A percentile compares a stretch with the other conserved stretches of the same genome.
These are phyloP conservation scores for Entophlyctis luteolus DNA, from an alignment of 192 early-diverging fungal species.

Conservation along the genomic window DNA sequence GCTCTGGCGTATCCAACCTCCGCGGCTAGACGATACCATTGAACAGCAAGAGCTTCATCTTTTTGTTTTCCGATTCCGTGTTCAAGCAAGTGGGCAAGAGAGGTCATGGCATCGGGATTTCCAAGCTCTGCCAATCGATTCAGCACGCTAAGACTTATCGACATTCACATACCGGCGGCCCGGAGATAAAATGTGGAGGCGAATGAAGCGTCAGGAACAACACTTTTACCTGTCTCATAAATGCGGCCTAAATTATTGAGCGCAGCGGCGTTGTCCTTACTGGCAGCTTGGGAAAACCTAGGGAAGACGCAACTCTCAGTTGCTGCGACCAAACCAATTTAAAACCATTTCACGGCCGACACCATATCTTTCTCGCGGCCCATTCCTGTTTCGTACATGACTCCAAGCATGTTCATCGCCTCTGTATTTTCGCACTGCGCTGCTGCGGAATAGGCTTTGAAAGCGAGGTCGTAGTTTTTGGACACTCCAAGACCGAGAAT, in stretches of 20 bases:
- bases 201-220: slow-evolving; percentile 19
- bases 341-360: slow-evolving; percentile 38
- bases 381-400: slow-evolving; percentile 52
- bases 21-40: slow-evolving; percentile 40
- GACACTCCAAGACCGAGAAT: slow-evolving; percentile 47
- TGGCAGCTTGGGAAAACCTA: slow-evolving; percentile 32
- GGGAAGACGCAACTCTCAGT: no score
- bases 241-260: slow-evolving; percentile 43
- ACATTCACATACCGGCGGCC: no score
- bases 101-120: slow-evolving; percentile 38
- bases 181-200: slow-evolving; percentile 36
- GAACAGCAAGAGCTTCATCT: slow-evolving; percentile 28
- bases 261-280: slow-evolving; percentile 35
- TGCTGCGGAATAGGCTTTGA: slow-evolving; percentile 43
- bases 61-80: slow-evolving; percentile 33
- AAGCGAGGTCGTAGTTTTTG: slow-evolving; percentile 46
- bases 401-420: slow-evolving; percentile 51
- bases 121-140: no score
- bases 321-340: no score
- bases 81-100: slow-evolving; percentile 40
- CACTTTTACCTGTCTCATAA: slow-evolving; percentile 35
- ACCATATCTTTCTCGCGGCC: slow-evolving; percentile 46
- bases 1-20: slow-evolving; percentile 30
- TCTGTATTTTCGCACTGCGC: slow-evolving; percentile 36
- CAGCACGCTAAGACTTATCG: no score